phyloP scores from a whole-genome alignment of 805 yeast genomes.

The Candida maris region DNA sequence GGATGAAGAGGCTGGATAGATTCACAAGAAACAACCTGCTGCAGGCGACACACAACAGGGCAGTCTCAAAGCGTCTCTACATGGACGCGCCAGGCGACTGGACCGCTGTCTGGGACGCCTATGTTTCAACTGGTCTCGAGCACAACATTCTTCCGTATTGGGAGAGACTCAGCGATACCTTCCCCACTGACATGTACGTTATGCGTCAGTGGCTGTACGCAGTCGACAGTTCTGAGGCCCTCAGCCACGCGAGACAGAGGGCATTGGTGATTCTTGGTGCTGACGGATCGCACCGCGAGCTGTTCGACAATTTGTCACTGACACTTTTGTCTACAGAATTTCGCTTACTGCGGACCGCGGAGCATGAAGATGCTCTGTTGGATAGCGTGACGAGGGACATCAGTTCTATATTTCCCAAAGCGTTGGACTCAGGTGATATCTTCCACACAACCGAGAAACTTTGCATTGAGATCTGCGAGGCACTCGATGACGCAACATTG shows the following conservation, averaged over 20 bases:
- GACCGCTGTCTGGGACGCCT: slow-evolving; percentile 33
- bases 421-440: slow-evolving; percentile 31
- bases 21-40: slow-evolving; percentile 9
- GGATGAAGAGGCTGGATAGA: slow-evolving; percentile 8
- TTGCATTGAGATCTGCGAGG: slow-evolving; percentile 34
- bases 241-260: slow-evolving; percentile 3
- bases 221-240: background rate
- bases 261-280: slow-evolving; percentile 1
- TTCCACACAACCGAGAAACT: slow-evolving; percentile 44
- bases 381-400: slow-evolving; percentile 19
- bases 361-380: slow-evolving; percentile 5
- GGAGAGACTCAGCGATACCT: slow-evolving; percentile 1
- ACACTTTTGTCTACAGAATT: slow-evolving; percentile 9
- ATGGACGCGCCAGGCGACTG: slow-evolving; percentile 4
- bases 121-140: slow-evolving; percentile 12
- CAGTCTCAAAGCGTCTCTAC: slow-evolving; percentile 14
- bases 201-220: slow-evolving; percentile 4
- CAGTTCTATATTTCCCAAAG: slow-evolving; percentile 22
- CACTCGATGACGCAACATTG: slow-evolving; percentile 25
- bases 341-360: slow-evolving; percentile 1
- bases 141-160: slow-evolving; percentile 2
- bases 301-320: slow-evolving; percentile 3
- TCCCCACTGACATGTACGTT: slow-evolving; percentile 2
- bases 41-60: slow-evolving; percentile 31
- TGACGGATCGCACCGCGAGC: background rate